phyloP scores from a whole-genome alignment of 768 basidiomycete genomes.

The Mycena filopes region DNA sequence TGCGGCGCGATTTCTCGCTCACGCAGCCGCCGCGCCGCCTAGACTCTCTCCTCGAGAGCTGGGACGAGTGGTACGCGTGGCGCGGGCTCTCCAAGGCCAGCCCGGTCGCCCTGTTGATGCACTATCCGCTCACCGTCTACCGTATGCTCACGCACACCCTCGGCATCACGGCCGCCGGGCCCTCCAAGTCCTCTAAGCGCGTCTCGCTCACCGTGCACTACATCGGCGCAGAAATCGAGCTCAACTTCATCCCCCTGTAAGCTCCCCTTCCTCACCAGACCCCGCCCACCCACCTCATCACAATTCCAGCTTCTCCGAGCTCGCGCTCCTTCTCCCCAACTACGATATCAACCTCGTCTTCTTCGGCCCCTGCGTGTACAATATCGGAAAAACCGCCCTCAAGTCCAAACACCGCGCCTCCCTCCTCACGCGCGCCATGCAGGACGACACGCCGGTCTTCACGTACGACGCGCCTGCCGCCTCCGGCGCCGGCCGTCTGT shows the following conservation, averaged over 20 bases:
- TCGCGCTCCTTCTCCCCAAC: conserved; percentile 1
- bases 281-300: background rate
- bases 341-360: conserved; percentile 5
- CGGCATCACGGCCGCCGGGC: background rate
- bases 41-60: background rate
- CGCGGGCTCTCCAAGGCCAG: conserved; percentile 4
- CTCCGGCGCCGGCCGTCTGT: background rate
- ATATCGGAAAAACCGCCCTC: background rate
- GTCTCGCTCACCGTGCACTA: conserved; percentile 3
- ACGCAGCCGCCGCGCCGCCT: background rate
- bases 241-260: conserved; percentile 10
- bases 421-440: background rate
- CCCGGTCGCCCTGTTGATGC: conserved; percentile 1
- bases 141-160: conserved; percentile 4
- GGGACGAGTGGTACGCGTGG: conserved; percentile 12
- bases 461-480: background rate
- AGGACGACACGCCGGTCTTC: background rate
- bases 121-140: conserved; percentile 7
- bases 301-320: conserved; percentile 10
- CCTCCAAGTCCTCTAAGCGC: background rate
- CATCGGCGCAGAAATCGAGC: conserved; percentile 12
- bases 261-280: background rate
- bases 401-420: background rate
- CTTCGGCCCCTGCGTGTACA: background rate
- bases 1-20: background rate